A percentile compares a stretch with the other conserved stretches of the same genome.
These are phyloP conservation scores for Corinectria fuckeliana DNA, from an alignment of 2,329 filamentous ascomycete genomes.

Conservation along the genomic window DNA sequence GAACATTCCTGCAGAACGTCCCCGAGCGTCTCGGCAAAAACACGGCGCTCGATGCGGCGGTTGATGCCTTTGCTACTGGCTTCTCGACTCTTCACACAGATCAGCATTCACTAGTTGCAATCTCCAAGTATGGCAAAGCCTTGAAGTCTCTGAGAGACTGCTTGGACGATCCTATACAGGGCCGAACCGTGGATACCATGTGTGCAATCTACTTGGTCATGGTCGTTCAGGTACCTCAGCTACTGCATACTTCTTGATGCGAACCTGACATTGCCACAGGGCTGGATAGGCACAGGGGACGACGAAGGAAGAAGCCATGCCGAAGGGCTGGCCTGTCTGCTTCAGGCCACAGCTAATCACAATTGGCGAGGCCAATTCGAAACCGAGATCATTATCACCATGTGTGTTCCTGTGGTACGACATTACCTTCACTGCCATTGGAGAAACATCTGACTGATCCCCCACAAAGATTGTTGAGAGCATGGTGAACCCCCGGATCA, in stretches of 20 bases:
- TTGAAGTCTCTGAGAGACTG: conserved; percentile 37
- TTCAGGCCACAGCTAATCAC: conserved; percentile 36
- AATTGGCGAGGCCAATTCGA: conserved; percentile 39
- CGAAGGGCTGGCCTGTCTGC: conserved; percentile 42
- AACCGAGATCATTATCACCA: conserved; percentile 38
- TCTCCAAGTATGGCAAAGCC: conserved; percentile 42
- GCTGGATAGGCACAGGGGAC: conserved; percentile 40
- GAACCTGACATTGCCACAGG: conserved; percentile 21
- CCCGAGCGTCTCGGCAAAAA: conserved; percentile 54
- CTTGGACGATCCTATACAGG: conserved; percentile 37
- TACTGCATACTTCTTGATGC: background rate
- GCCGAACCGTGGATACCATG: conserved; percentile 42
- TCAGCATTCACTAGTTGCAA: conserved; percentile 27
- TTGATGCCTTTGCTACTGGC: conserved; percentile 39
- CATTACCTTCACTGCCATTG: too few species aligned
- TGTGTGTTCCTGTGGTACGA: conserved; percentile 43
- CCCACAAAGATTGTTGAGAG: conserved; percentile 41
- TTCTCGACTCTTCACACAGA: conserved; percentile 34
- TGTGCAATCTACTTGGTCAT: conserved; percentile 48
- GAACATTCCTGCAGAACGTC: conserved; percentile 52
- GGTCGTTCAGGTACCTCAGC: conserved; percentile 42
- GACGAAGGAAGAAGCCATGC: conserved; percentile 39
- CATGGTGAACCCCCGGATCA: conserved; percentile 38
- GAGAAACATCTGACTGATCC: background rate
- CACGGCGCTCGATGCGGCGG: conserved; percentile 51